phyloP scores from a whole-genome alignment of 2,329 filamentous ascomycete genomes.

The Coleophoma eucalyptorum region DNA sequence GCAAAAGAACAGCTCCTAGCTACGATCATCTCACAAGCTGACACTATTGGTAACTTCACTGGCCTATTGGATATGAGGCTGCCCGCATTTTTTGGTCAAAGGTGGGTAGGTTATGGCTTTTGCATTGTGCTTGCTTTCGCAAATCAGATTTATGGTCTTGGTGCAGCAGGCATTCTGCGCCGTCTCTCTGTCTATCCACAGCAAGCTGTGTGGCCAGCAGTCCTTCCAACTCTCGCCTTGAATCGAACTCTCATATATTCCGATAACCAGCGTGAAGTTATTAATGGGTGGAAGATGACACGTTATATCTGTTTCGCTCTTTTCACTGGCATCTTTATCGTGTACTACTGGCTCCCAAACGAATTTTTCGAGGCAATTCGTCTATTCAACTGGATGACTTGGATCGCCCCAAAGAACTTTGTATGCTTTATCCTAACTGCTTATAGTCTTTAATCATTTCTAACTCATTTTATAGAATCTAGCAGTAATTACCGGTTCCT shows the following conservation, averaged over 20 bases:
- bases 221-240: constrained; percentile 30
- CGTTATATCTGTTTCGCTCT: constrained; percentile 33
- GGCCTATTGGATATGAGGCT: constrained; percentile 21
- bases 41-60: no score
- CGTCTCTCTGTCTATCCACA: constrained; percentile 32
- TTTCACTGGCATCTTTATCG: constrained; percentile 26
- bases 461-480: constrained; percentile 14
- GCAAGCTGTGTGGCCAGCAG: constrained; percentile 29
- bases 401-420: constrained; percentile 28
- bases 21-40: no score
- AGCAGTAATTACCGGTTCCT: constrained; percentile 26
- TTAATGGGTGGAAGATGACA: constrained; percentile 37
- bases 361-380: constrained; percentile 27
- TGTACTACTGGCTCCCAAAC: constrained; percentile 20
- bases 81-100: constrained; percentile 28
- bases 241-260: constrained; percentile 27
- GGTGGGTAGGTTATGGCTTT: constrained; percentile 27
- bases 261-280: constrained; percentile 13
- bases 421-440: no score
- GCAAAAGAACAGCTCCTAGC: no score
- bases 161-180: constrained; percentile 29
- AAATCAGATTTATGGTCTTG: constrained; percentile 30
- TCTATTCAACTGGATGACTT: constrained; percentile 30
- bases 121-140: constrained; percentile 27
- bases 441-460: no score